A percentile compares a stretch with the other conserved stretches of the same genome.
Conservation (phyloP, 352 stramenopile species). For the Globisporangium mamillatum region DNA sequence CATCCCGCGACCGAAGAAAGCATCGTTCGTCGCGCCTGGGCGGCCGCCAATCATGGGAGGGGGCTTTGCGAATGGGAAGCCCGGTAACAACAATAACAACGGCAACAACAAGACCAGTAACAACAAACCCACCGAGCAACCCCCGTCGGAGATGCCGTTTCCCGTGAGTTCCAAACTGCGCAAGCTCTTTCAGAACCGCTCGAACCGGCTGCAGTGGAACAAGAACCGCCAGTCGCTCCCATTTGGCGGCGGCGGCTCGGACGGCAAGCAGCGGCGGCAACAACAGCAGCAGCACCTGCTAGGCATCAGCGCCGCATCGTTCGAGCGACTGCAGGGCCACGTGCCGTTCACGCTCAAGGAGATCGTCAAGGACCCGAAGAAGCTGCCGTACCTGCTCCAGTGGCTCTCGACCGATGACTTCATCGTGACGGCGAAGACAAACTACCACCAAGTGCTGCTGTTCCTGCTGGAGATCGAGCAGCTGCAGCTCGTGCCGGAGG, state of each 20-base stretch:
- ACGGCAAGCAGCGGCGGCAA: conserved; percentile 32
- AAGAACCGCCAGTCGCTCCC: conserved; percentile 9
- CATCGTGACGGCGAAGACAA: conserved; percentile 29
- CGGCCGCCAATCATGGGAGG: not conserved
- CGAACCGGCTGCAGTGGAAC: conserved; percentile 64
- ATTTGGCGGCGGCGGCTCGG: not conserved
- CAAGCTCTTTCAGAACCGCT: conserved; percentile 58
- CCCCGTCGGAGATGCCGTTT: conserved; percentile 30
- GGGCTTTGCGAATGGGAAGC: not conserved
- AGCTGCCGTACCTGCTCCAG: conserved; percentile 74
- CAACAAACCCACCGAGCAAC: not conserved
- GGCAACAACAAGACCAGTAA: not conserved
- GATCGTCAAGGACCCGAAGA: conserved; percentile 85
- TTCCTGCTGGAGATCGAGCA: conserved; percentile 85
- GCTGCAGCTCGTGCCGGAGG: conserved; percentile 62
- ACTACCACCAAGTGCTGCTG: conserved; percentile 83
- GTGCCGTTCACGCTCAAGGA: conserved; percentile 82
- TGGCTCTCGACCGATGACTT: conserved; percentile 64
- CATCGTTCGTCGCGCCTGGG: conserved; percentile 21
- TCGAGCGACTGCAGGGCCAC: conserved; percentile 73
- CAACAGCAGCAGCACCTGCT: conserved; percentile 50
- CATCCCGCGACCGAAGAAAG: conserved; percentile 27
- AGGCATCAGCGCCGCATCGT: conserved; percentile 51
- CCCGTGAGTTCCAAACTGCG: conserved; percentile 76
- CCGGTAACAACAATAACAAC: not conserved